phyloP scores from a whole-genome alignment of 2,329 filamentous ascomycete species.

The Cadophora sp. region DNA sequence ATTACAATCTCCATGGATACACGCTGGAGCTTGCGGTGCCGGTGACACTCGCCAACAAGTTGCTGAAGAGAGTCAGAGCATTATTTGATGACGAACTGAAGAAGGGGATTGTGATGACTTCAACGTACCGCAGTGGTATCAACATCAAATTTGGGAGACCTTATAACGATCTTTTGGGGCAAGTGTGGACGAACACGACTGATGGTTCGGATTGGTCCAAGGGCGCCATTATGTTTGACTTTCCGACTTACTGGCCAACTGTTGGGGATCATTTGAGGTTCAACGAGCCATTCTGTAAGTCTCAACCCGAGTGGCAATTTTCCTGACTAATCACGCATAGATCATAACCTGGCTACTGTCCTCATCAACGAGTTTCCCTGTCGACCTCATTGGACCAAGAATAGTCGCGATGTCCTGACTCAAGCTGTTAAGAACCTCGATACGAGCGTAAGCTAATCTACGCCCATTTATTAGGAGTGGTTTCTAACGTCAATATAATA shows the following conservation, averaged over 20 bases:
- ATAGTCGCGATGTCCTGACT: constrained; percentile 28
- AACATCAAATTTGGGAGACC: constrained; percentile 35
- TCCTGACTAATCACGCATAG: constrained; percentile 6
- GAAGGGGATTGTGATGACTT: constrained; percentile 31
- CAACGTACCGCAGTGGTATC: constrained; percentile 32
- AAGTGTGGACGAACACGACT: constrained; percentile 24
- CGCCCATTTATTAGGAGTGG: background rate
- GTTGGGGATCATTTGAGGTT: constrained; percentile 30
- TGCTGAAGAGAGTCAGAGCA: constrained; percentile 27
- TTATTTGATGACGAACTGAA: constrained; percentile 25
- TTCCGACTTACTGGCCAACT: constrained; percentile 28
- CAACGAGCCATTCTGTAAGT: constrained; percentile 33
- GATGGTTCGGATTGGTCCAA: constrained; percentile 29
- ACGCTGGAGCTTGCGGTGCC: constrained; percentile 33
- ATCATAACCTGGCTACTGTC: constrained; percentile 27
- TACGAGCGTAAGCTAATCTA: constrained; percentile 20
- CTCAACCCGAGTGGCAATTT: background rate
- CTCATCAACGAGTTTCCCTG: constrained; percentile 33
- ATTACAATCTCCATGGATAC: constrained; percentile 28
- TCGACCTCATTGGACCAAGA: constrained; percentile 35
- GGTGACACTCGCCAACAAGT: constrained; percentile 27
- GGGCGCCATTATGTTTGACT: constrained; percentile 35
- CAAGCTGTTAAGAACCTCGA: constrained; percentile 31
- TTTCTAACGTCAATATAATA: background rate
- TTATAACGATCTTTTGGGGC: constrained; percentile 30